A percentile compares a stretch with the other conserved stretches of the same genome.
Evolutionary conservation across 768 basidiomycete genomes (phyloP).

Genomic region (Boletus huronensis): DNA sequence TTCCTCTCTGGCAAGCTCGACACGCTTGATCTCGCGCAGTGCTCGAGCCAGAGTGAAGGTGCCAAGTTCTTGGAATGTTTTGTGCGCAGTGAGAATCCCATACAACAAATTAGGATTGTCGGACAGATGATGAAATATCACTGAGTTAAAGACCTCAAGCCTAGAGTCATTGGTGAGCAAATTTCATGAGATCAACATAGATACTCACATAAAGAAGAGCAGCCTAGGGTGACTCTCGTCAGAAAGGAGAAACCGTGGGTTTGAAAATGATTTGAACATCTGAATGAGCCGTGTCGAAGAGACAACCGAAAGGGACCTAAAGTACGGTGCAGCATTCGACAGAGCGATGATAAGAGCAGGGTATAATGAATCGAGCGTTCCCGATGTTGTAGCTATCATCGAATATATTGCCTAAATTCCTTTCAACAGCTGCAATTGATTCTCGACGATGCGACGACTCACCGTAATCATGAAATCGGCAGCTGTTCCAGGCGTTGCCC

Average conservation of each 20-base stretch:
- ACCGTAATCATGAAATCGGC: constrained; percentile 90
- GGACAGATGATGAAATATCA: constrained; percentile 72
- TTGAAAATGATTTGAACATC: constrained; percentile 88
- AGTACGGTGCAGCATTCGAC: constrained; percentile 83
- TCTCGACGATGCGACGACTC: constrained; percentile 25
- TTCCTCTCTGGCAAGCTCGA: constrained; percentile 71
- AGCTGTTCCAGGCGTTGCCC: constrained; percentile 65
- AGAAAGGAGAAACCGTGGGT: constrained; percentile 81
- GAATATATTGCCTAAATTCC: constrained; percentile 73
- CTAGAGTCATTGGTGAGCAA: constrained; percentile 34
- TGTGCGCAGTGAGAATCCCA: constrained; percentile 78
- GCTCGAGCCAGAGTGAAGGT: constrained; percentile 88
- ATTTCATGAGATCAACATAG: background rate
- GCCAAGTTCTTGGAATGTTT: constrained; percentile 84
- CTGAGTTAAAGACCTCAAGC: constrained; percentile 87
- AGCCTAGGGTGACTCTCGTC: constrained; percentile 95
- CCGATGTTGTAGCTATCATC: constrained; percentile 85
- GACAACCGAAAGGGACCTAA: constrained; percentile 75
- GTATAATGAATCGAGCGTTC: constrained; percentile 77
- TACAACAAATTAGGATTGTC: constrained; percentile 90
- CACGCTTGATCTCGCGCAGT: constrained; percentile 77
- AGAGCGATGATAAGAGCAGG: constrained; percentile 90
- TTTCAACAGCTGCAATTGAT: constrained; percentile 6
- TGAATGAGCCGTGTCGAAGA: constrained; percentile 83
- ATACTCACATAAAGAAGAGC: constrained; percentile 80